Base-by-base conservation (phyloP, 2,329 filamentous ascomycete genomes). In the Rutstroemia sp. region DNA sequence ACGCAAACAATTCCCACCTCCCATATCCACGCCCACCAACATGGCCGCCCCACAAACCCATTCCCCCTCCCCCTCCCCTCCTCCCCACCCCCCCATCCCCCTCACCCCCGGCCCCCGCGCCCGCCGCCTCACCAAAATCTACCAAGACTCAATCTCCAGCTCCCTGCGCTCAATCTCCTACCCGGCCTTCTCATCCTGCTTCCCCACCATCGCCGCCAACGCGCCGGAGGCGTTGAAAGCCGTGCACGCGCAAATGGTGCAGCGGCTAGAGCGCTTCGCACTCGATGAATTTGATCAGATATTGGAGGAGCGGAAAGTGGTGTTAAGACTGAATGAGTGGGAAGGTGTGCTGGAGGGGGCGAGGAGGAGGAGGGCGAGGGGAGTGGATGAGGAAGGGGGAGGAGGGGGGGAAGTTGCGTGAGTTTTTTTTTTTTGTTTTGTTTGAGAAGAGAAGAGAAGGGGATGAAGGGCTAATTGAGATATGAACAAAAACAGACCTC, bases 121-220 rank as follows among this genome's bases (percentile, higher is more conserved):
- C 2, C 64, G 72, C 27, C 76, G 78, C 46, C 76, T 86, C 57
- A 75, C 77, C 52, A 72, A 76, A 54, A 72, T 83, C 37, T 83
- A 82, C 66, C 72, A 73, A 54, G 70, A 73, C 57, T 76, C 76
- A 27, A 75, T 85, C 23, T 62, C 69, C 47, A 76, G 76, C 62
- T 84, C 82, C 2, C 74, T 86, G 34, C 72, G 69, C 61, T 78
- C 79, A 65, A 73, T 85, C 54, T 75, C 72, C 60, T 81, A 76
- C 72, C 74, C 78, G 49, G 81, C 81, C 67, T 79, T 86, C 63
- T 77, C 77, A 2, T 73, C 77, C 2, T 86, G 83, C 70, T 86
- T 83, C 67, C 82, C 83, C 45, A 82, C 78, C 19, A 73, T 84
- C n/a, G 76, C 79, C 17, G 66, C 70, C 41, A 71, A 74, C 59